Conservation (phyloP, 2,329 filamentous ascomycete species). For the Hymenoscyphus salicellus region DNA sequence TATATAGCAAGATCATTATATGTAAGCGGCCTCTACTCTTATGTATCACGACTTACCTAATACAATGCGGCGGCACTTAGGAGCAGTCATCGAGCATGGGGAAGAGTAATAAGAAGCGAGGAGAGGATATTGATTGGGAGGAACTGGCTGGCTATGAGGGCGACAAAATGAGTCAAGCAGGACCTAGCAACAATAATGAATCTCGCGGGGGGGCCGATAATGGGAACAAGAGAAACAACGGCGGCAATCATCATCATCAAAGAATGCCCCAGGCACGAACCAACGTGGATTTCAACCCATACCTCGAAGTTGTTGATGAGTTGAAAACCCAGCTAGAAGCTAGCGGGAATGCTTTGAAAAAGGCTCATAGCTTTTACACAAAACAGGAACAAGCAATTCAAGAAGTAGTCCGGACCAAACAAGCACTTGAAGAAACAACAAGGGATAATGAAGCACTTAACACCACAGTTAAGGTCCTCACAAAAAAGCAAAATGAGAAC, state of each 20-base stretch:
- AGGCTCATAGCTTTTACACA: constrained; percentile 5
- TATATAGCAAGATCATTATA: no score
- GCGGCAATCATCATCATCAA: constrained; percentile 4
- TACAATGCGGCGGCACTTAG: neutral
- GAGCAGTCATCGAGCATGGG: constrained; percentile 9
- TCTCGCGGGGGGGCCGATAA: constrained; percentile 1
- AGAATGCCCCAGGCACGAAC: constrained; percentile 3
- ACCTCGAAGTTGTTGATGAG: constrained; percentile 6
- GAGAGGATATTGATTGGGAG: constrained; percentile 2
- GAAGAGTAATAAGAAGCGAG: constrained; percentile 8
- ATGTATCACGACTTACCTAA: no score
- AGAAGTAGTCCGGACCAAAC: constrained; percentile 6
- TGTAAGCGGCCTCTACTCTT: no score
- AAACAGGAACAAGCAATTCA: constrained; percentile 9
- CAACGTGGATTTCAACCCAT: constrained; percentile 7
- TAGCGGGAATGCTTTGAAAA: constrained; percentile 3
- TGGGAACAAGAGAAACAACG: constrained; percentile 7
- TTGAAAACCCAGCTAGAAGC: constrained; percentile 8
- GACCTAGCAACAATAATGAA: constrained; percentile 9
- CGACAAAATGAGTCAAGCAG: neutral
- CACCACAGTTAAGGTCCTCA: neutral
- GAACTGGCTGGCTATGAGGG: constrained; percentile 2
- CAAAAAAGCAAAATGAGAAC: constrained; percentile 3
- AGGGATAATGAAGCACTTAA: constrained; percentile 3
- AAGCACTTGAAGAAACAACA: constrained; percentile 14